Base-by-base conservation (phyloP, 2,329 filamentous ascomycete species). In the Fusarium sp. region DNA sequence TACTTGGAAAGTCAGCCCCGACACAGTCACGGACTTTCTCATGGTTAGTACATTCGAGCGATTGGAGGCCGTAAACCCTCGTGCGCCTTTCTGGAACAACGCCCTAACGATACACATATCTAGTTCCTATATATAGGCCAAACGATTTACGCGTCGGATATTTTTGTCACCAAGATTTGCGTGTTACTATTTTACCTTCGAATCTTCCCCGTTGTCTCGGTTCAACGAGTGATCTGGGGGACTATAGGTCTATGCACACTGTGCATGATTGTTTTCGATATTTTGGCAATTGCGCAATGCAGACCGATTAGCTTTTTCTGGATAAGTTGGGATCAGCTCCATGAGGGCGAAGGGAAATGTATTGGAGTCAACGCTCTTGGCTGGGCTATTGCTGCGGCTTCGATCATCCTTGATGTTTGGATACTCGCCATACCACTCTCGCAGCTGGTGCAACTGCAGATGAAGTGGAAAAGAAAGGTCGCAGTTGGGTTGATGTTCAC, bases 121-220 rank as follows among this genome's bases (percentile, higher is more conserved):
- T 14, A 63, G 44, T 62, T 41, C 0, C 56, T 68, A 7, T 68
- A 67, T n/a, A 48, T 55, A 1, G 40, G 52, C 1, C 62, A 67
- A 7, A 51, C 52, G 2, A 40, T 68, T 3, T 67, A 68, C 23
- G 55, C 60, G 7, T 33, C 39, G 3, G 63, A 68, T 8, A 41
- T 67, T 4, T 64, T 66, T 3, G 40, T 43, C 4, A 49, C 61
- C 17, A 68, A 68, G 4, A 57, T 67, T 5, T 58, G 58, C 6
- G 47, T 68, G 14, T 25, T 67, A 0, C 65, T 67, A 22, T 67
- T 68, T 14, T 68, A 54, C 23, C 63, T 68, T 5, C 53, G 63
- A 1, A 63, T 68, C n/a, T 67, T 68, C 4, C 65, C 53, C 4
- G 2, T 22, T 1, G 41, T 25, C 10, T 49, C 53, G 0, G 39